These are phyloP conservation scores for Penicillium pancosmium DNA, from an alignment of 495 filamentous ascomycete species.

Conservation along the genomic window DNA sequence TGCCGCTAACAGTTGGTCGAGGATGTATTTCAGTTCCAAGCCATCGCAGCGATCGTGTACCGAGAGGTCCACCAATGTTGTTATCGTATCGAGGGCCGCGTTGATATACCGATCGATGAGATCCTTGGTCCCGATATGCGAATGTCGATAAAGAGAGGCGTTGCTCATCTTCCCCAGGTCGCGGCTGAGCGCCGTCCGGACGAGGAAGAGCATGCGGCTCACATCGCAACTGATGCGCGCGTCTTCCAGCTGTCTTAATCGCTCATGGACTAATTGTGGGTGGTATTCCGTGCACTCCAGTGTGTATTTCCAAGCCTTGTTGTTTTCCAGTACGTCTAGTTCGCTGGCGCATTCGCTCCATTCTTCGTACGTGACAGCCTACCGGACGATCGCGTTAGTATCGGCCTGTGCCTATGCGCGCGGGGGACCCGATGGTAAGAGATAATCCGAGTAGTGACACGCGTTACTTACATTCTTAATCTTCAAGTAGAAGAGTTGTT, in stretches of 20 bases:
- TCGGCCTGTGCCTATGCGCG: conserved; percentile 2
- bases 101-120: conserved; percentile 87
- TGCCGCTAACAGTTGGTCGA: conserved; percentile 74
- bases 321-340: conserved; percentile 78
- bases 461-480: conserved; percentile 58
- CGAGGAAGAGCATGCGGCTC: conserved; percentile 72
- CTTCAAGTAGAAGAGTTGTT: conserved; percentile 62
- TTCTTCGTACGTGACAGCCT: conserved; percentile 65
- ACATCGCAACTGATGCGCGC: conserved; percentile 76
- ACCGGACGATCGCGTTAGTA: conserved; percentile 15
- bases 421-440: no score
- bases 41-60: conserved; percentile 54
- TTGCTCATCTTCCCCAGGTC: conserved; percentile 87
- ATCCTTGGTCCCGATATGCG: conserved; percentile 82
- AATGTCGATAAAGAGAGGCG: conserved; percentile 78
- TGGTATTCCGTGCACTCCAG: conserved; percentile 70
- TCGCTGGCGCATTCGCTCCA: conserved; percentile 70
- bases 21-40: conserved; percentile 64
- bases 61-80: conserved; percentile 67
- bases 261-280: conserved; percentile 63
- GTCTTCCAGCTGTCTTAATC: conserved; percentile 72
- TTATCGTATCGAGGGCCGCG: conserved; percentile 71
- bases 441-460: not conserved
- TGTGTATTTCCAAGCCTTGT: conserved; percentile 79
- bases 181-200: conserved; percentile 79